These are phyloP conservation scores for Westerdykella aurantiaca DNA, from an alignment of 2,329 filamentous ascomycete species.

Conservation along the genomic window DNA sequence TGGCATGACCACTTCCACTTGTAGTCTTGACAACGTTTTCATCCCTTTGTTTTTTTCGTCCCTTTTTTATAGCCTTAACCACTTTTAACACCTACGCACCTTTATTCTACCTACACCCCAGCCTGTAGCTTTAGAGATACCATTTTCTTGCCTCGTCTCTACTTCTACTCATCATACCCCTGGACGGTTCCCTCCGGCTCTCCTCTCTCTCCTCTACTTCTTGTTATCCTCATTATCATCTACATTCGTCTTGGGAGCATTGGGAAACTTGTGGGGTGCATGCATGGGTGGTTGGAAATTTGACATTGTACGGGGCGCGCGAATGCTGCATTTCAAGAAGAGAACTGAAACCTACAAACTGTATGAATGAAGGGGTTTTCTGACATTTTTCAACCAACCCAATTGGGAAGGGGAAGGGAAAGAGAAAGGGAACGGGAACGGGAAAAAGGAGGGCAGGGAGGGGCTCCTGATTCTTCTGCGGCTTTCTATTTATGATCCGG, in stretches of 20 bases:
- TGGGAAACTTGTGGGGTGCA: conserved; percentile 12
- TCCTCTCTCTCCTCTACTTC: conserved; percentile 4
- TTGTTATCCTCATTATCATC: conserved; percentile 25
- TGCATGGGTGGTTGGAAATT: conserved; percentile 6
- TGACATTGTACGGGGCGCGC: background rate
- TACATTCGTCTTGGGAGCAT: conserved; percentile 11
- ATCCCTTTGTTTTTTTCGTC: conserved; percentile 29
- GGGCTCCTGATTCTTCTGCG: background rate
- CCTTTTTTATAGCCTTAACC: conserved; percentile 17
- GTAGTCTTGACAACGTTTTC: conserved; percentile 44
- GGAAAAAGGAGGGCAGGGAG: conserved; percentile 16
- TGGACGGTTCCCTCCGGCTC: conserved; percentile 2
- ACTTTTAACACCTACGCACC: conserved; percentile 13
- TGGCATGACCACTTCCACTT: conserved; percentile 68
- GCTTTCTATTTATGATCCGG: background rate
- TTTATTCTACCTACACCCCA: conserved; percentile 12
- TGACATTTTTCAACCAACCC: conserved; percentile 1
- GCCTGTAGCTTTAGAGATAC: conserved; percentile 38
- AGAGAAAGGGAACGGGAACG: conserved; percentile 5
- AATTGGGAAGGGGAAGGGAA: no score
- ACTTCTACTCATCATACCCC: conserved; percentile 15
- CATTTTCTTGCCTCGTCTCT: conserved; percentile 30
- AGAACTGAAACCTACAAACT: conserved; percentile 12
- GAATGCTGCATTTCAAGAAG: background rate
- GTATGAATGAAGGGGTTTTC: conserved; percentile 11